Conservation (phyloP, 108 stramenopile species). For the Parietichytrium sp. region DNA sequence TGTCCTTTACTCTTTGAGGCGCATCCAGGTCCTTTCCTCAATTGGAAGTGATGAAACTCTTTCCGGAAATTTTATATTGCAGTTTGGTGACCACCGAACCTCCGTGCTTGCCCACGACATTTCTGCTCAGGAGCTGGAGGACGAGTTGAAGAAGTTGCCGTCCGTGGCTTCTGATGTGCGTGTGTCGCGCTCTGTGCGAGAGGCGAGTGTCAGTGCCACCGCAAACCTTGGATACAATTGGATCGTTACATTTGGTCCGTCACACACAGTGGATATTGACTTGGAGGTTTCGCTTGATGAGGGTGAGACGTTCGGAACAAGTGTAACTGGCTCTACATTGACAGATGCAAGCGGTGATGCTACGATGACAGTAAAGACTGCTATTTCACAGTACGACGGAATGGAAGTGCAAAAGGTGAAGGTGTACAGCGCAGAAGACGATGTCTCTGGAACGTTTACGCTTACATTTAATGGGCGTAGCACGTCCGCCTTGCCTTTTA, state of each 20-base stretch:
- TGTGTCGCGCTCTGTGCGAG: not conserved
- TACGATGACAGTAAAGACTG: not conserved
- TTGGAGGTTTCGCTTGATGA: not conserved
- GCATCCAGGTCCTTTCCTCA: slow-evolving; percentile 54
- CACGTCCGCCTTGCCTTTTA: slow-evolving; percentile 66
- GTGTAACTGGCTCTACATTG: not conserved
- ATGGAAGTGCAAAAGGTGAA: slow-evolving; percentile 27
- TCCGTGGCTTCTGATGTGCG: slow-evolving; percentile 48
- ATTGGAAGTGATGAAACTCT: slow-evolving; percentile 50
- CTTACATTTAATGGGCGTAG: slow-evolving; percentile 53
- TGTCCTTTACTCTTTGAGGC: slow-evolving; percentile 51
- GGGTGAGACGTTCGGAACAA: not conserved
- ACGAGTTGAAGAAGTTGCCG: slow-evolving; percentile 57
- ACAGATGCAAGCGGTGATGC: not conserved
- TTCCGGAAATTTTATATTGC: slow-evolving; percentile 61
- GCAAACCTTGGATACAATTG: slow-evolving; percentile 48
- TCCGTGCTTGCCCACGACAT: slow-evolving; percentile 52
- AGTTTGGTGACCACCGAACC: slow-evolving; percentile 59
- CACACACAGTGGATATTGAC: not conserved
- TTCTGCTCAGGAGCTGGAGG: slow-evolving; percentile 52
- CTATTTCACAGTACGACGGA: not conserved
- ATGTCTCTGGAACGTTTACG: slow-evolving; percentile 37
- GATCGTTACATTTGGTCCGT: slow-evolving; percentile 43
- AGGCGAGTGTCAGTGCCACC: not conserved
- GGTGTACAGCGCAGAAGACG: slow-evolving; percentile 13